phyloP scores from a whole-genome alignment of 1,139 yeast species.

The Zygoascus meyerae region DNA sequence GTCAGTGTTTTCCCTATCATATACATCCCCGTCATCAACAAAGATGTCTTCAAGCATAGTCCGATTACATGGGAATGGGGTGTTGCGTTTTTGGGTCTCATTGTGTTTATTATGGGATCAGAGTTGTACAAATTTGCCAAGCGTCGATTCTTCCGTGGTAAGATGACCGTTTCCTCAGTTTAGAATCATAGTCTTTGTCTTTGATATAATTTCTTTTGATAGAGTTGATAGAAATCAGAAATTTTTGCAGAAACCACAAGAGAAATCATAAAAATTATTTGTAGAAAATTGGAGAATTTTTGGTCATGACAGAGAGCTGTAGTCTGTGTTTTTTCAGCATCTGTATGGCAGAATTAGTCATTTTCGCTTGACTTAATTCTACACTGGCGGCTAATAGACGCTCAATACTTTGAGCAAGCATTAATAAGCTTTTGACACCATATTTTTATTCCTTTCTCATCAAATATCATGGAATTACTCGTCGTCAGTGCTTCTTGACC shows the following conservation, averaged over 20 bases:
- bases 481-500: constrained; percentile 4
- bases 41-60: constrained; percentile 67
- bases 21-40: constrained; percentile 82
- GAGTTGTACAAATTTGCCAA: constrained; percentile 67
- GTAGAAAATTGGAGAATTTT: not conserved
- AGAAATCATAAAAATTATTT: not conserved
- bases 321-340: no score
- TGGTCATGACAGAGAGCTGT: no score
- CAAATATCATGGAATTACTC: no score
- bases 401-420: no score
- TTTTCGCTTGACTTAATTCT: no score
- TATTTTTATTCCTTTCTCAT: no score
- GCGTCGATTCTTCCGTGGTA: constrained; percentile 43
- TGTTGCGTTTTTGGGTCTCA: constrained; percentile 57
- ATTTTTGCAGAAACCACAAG: no score
- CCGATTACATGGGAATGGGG: constrained; percentile 85
- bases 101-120: constrained; percentile 53
- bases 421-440: no score
- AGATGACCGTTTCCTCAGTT: not conserved
- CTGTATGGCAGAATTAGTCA: no score
- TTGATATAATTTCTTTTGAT: not conserved
- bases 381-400: no score
- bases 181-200: not conserved
- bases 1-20: constrained; percentile 74
- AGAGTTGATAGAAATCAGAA: not conserved